Percentiles rank a stretch among this genome's conserved stretches.
Conservation (phyloP, 2,329 filamentous ascomycete genomes). For the Apiospora marii region DNA sequence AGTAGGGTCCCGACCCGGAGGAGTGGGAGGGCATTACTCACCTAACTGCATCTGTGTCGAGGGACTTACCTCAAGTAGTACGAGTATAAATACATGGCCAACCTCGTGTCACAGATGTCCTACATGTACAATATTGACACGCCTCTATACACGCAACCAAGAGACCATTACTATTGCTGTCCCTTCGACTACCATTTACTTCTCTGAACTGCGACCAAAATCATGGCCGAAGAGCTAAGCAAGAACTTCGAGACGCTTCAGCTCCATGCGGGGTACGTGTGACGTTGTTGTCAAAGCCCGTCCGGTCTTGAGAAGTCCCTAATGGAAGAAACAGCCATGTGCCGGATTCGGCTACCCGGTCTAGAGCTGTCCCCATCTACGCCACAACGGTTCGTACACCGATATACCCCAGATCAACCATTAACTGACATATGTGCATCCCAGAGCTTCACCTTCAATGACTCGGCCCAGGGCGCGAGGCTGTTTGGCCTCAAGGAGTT, state of each 20-base stretch:
- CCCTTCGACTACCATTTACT: not conserved
- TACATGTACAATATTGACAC: not conserved
- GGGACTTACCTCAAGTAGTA: not conserved
- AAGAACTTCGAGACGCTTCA: constrained; percentile 84
- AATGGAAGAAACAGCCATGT: constrained; percentile 65
- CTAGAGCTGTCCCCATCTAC: constrained; percentile 94
- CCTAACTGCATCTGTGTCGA: not conserved
- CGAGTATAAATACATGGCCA: not conserved
- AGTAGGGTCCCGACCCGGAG: constrained; percentile 13
- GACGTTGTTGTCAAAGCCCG: not conserved
- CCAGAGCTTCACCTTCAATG: constrained; percentile 91
- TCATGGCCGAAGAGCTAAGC: constrained; percentile 56
- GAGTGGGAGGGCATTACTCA: not conserved
- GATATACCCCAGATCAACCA: constrained; percentile 25
- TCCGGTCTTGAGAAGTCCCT: constrained; percentile 27
- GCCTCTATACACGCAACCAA: not conserved
- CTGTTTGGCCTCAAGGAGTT: constrained; percentile 97
- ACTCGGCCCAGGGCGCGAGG: constrained; percentile 92
- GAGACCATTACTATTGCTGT: not conserved
- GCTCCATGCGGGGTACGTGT: constrained; percentile 79
- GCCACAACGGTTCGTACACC: constrained; percentile 71
- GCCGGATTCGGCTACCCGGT: constrained; percentile 81
- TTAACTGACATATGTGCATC: constrained; percentile 27
- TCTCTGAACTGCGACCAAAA: not conserved
- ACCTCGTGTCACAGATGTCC: not conserved